A percentile compares a stretch with the other conserved stretches of the same genome.
phyloP scores from a whole-genome alignment of 106 monocot species.

The Platanthera guangdongensis region DNA sequence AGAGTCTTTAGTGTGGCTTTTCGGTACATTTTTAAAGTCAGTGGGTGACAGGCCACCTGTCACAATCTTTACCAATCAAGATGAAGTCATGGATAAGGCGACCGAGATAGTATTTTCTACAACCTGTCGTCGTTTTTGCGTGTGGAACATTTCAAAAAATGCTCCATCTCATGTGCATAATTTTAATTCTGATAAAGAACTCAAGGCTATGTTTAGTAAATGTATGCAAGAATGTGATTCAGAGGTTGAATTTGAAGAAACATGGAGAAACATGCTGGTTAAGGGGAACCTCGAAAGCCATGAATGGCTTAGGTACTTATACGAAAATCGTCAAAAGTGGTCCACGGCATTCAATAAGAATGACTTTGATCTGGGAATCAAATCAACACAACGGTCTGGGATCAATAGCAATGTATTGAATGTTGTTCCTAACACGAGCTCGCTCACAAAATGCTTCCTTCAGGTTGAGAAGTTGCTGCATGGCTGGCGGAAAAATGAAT shows the following conservation, averaged over 20 bases:
- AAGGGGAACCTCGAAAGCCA: conserved; percentile 14
- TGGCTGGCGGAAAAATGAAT: conserved; percentile 15
- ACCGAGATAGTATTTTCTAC: conserved; percentile 24
- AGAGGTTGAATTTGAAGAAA: conserved; percentile 23
- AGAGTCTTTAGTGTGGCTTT: conserved; percentile 28
- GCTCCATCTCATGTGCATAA: conserved; percentile 13
- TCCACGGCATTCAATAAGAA: conserved; percentile 20
- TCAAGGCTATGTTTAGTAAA: conserved; percentile 23
- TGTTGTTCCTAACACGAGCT: conserved; percentile 13
- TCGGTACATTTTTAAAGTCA: conserved; percentile 35
- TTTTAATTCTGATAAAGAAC: conserved; percentile 11
- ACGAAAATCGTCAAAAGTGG: conserved; percentile 22
- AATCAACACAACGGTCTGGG: conserved; percentile 13
- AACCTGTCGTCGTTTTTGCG: conserved; percentile 15
- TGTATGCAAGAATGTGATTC: conserved; percentile 22
- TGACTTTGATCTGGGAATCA: conserved; percentile 22
- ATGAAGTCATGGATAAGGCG: conserved; percentile 22
- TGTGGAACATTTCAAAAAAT: conserved; percentile 20
- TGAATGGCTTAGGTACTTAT: conserved; percentile 21
- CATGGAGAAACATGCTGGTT: conserved; percentile 22
- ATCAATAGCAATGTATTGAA: conserved; percentile 19
- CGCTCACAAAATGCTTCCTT: conserved; percentile 15
- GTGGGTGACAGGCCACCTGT: conserved; percentile 30
- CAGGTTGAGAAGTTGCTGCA: conserved; percentile 14
- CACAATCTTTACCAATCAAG: conserved; percentile 33